These are phyloP conservation scores for Dimocarpus longan DNA, from an alignment of 345 rosid species.

Conservation along the genomic window DNA sequence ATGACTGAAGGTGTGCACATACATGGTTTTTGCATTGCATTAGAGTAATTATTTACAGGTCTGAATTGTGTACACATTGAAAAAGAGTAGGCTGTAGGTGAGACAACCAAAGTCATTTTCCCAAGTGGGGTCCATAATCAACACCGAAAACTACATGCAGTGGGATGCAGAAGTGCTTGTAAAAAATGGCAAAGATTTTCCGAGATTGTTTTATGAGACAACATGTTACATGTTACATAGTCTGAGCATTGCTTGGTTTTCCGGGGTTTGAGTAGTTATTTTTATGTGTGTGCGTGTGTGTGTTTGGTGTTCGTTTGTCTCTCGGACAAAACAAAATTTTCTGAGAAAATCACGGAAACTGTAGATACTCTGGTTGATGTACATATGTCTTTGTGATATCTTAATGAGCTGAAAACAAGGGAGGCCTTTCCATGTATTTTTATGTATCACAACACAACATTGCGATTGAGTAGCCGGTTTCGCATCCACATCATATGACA, in stretches of 20 bases:
- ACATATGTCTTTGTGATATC: slow-evolving; percentile 27
- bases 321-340: slow-evolving; percentile 26
- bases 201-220: slow-evolving; percentile 20
- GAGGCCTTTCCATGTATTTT: slow-evolving; percentile 37
- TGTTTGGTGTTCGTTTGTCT: slow-evolving; percentile 8
- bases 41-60: neutral
- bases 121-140: slow-evolving; percentile 22
- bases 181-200: slow-evolving; percentile 32
- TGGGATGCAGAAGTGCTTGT: slow-evolving; percentile 11
- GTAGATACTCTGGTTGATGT: slow-evolving; percentile 14
- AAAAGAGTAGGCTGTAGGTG: neutral
- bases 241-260: too few species aligned
- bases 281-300: neutral
- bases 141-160: slow-evolving; percentile 31
- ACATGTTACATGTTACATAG: slow-evolving; percentile 6
- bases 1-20: too few species aligned
- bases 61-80: neutral
- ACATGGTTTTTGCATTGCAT: neutral
- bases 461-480: slow-evolving; percentile 21
- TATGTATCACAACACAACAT: slow-evolving; percentile 38
- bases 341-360: slow-evolving; percentile 39
- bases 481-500: slow-evolving; percentile 51
- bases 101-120: neutral
- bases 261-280: too few species aligned
- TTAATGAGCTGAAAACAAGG: slow-evolving; percentile 57